Evolutionary conservation across 78 protist species (phyloP), one percentile per base, ranked within the genome.

Genomic region (Chrysochromulina parva): DNA sequence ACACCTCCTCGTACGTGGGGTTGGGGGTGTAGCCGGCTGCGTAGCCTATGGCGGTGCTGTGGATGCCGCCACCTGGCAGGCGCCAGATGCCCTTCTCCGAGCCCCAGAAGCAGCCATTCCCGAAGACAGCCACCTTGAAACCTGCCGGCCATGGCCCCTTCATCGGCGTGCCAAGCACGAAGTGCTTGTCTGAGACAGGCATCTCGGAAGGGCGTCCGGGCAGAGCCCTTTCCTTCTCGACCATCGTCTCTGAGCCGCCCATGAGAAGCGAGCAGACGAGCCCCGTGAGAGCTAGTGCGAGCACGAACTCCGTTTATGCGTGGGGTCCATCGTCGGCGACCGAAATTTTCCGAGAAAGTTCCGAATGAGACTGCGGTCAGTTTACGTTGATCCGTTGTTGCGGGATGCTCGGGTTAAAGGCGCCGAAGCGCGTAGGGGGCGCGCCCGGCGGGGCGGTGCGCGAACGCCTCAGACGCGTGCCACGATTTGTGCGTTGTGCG

Each of bases 1-100:
- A 88, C 24, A 88, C 91, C 66, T 88, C 85, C n/a, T 88, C 69
- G 85, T 88, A 88, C 60, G 58, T 85, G 24, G 91, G 91, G 85
- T 88, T 88, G 54, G 91, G 85, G 0, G 91, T 71, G 67, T 3
- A 66, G n/a, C 91, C 91, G 16, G 85, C 91, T 0, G 85, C 62
- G 55, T 71, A 88, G 7, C 91, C 91, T 14, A 66, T 65, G 1
- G 90, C 90, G 2, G 90, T 86, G 47, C 28, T 48, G 76, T 59
- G 28, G 13, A 85, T 74, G 57, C 84, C 84, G 55, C 11, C 76
- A n/a, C 78, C 78, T n/a, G 90, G 90, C 59, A 86, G 73, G 20
- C 90, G 90, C 90, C 90, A 86, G 6, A 52, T 10, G 14, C 90
- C 88, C 85, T 88, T 88, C 85, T 88, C 91, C 1, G 85, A 67